phyloP scores from a whole-genome alignment of 2,329 filamentous ascomycete species.

The Penicillium sp. region DNA sequence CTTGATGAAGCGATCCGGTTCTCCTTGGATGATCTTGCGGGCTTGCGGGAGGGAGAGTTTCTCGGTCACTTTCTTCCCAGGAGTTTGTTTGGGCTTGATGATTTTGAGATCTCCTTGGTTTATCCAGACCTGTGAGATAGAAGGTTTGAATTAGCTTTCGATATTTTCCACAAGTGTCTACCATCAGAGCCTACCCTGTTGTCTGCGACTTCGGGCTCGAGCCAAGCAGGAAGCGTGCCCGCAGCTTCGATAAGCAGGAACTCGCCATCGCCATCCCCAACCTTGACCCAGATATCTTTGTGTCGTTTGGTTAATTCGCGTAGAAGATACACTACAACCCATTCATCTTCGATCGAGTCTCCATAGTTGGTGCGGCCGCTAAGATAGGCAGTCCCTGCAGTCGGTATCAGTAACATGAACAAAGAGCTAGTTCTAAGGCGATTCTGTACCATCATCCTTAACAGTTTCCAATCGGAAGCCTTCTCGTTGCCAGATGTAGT shows the following conservation, averaged over 20 bases:
- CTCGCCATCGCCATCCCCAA: slow-evolving; percentile 88
- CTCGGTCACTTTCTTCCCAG: slow-evolving; percentile 36
- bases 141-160: neutral
- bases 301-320: slow-evolving; percentile 75
- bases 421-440: neutral
- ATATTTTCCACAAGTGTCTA: neutral
- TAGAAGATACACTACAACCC: slow-evolving; percentile 89
- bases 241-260: slow-evolving; percentile 95
- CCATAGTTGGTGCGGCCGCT: slow-evolving; percentile 82
- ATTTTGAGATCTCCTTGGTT: slow-evolving; percentile 73
- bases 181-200: slow-evolving; percentile 59
- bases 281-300: slow-evolving; percentile 74
- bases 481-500: slow-evolving; percentile 96
- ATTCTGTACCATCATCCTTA: slow-evolving; percentile 59
- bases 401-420: neutral
- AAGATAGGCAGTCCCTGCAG: slow-evolving; percentile 58
- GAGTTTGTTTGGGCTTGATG: slow-evolving; percentile 59
- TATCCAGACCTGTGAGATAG: slow-evolving; percentile 69
- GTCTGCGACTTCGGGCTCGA: slow-evolving; percentile 85
- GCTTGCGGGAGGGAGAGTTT: slow-evolving; percentile 67
- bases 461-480: slow-evolving; percentile 67
- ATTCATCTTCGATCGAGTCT: slow-evolving; percentile 95
- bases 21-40: slow-evolving; percentile 58
- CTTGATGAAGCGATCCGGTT: slow-evolving; percentile 63
- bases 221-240: slow-evolving; percentile 81